These are phyloP conservation scores for Alternaria sp. DNA, from an alignment of 2,329 filamentous ascomycete species.

Conservation along the genomic window DNA sequence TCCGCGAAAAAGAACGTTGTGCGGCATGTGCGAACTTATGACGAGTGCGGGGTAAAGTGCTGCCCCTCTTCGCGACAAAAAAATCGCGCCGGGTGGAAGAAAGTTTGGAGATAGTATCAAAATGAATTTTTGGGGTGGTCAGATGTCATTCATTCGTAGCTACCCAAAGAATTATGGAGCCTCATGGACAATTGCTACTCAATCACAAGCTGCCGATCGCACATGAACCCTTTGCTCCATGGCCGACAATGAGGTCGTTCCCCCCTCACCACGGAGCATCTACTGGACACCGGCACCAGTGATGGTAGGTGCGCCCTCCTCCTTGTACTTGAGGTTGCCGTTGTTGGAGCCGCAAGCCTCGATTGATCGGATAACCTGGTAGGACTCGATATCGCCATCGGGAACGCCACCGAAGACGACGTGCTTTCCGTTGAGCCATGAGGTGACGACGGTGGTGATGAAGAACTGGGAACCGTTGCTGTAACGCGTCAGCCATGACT, in stretches of 20 bases:
- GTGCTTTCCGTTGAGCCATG: constrained; percentile 79
- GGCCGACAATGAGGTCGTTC: neutral
- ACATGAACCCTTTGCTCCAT: neutral
- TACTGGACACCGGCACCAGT: constrained; percentile 59
- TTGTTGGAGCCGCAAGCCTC: constrained; percentile 66
- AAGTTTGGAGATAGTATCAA: neutral
- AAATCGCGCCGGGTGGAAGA: neutral
- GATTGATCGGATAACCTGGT: constrained; percentile 65
- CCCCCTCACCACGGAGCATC: constrained; percentile 25
- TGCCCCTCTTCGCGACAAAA: constrained; percentile 20
- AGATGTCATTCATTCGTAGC: constrained; percentile 13
- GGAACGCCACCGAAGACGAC: constrained; percentile 82
- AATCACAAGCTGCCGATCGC: constrained; percentile 16
- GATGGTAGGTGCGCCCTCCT: constrained; percentile 64
- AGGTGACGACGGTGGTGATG: constrained; percentile 73
- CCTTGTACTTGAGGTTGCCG: constrained; percentile 61
- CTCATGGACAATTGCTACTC: neutral
- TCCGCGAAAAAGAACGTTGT: neutral
- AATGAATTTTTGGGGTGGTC: neutral
- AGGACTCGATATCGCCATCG: constrained; percentile 61
- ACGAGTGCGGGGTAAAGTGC: constrained; percentile 20
- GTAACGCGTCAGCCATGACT: constrained; percentile 27
- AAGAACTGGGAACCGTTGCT: constrained; percentile 78
- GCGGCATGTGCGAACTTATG: constrained; percentile 7
- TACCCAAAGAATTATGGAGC: neutral